phyloP scores from a whole-genome alignment of 2,329 filamentous ascomycete species.

The Penicillium sp. region DNA sequence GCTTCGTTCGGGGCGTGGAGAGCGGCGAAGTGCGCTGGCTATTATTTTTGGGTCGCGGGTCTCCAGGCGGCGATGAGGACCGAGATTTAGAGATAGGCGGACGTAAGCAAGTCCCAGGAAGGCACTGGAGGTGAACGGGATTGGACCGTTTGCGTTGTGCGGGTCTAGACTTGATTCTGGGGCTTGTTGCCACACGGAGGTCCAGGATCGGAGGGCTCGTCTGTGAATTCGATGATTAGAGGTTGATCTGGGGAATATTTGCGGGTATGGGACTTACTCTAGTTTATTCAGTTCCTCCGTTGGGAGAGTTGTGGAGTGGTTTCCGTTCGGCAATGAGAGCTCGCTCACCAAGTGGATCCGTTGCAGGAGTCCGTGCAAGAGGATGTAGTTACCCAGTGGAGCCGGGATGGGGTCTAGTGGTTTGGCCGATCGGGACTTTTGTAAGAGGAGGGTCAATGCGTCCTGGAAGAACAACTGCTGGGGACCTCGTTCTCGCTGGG shows the following conservation, averaged over 20 bases:
- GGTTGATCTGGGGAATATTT: not conserved
- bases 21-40: slow-evolving; percentile 60
- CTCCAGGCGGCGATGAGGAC: slow-evolving; percentile 62
- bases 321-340: slow-evolving; percentile 33
- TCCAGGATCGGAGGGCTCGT: slow-evolving; percentile 38
- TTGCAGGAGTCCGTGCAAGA: slow-evolving; percentile 71
- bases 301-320: slow-evolving; percentile 32
- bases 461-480: slow-evolving; percentile 39
- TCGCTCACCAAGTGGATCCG: slow-evolving; percentile 54
- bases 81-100: slow-evolving; percentile 50
- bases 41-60: slow-evolving; percentile 64
- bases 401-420: slow-evolving; percentile 35
- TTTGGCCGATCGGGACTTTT: slow-evolving; percentile 29
- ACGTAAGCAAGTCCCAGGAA: slow-evolving; percentile 36
- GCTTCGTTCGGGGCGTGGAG: slow-evolving; percentile 60
- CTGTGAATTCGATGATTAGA: slow-evolving; percentile 13
- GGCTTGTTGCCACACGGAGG: slow-evolving; percentile 38
- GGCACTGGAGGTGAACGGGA: slow-evolving; percentile 37
- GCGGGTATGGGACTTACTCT: slow-evolving; percentile 23
- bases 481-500: slow-evolving; percentile 27
- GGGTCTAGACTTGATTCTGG: slow-evolving; percentile 38
- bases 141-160: slow-evolving; percentile 35
- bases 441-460: slow-evolving; percentile 34
- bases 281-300: slow-evolving; percentile 38
- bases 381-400: slow-evolving; percentile 66